Conservation (phyloP, 805 yeast genomes). For the Cyberlindnera galapagoensis region DNA sequence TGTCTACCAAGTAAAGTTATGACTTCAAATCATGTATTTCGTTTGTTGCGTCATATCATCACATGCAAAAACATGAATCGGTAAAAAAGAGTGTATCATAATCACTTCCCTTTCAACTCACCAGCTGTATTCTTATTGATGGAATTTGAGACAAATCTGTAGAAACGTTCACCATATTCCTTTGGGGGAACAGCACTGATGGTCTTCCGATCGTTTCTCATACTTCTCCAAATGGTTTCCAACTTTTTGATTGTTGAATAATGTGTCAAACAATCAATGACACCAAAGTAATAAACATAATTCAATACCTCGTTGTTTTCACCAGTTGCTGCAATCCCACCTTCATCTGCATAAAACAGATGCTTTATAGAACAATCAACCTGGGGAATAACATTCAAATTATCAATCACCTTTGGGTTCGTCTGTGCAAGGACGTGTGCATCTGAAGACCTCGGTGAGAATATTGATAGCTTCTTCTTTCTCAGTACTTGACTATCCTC, state of each 20-base stretch:
- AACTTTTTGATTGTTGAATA: conserved; percentile 66
- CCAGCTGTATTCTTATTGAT: conserved; percentile 25
- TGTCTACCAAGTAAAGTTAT: too few species aligned
- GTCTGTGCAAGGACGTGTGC: conserved; percentile 32
- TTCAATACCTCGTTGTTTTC: conserved; percentile 47
- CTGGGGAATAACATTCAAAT: conserved; percentile 35
- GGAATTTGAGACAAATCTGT: conserved; percentile 52
- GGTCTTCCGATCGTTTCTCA: conserved; percentile 59
- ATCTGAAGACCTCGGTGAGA: conserved; percentile 24
- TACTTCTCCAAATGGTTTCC: conserved; percentile 80
- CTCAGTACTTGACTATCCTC: conserved; percentile 25
- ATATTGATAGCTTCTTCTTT: conserved; percentile 34
- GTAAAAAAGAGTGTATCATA: too few species aligned
- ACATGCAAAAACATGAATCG: too few species aligned
- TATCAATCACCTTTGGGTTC: conserved; percentile 38
- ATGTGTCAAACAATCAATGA: conserved; percentile 87
- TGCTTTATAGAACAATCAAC: conserved; percentile 42
- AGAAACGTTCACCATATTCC: conserved; percentile 86
- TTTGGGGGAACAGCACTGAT: conserved; percentile 87
- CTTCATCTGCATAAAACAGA: conserved; percentile 70
- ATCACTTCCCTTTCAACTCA: conserved; percentile 9
- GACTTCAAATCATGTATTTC: too few species aligned
- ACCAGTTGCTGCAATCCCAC: conserved; percentile 76
- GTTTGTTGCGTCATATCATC: too few species aligned
- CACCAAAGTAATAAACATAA: conserved; percentile 82